phyloP scores from a whole-genome alignment of 2,329 filamentous ascomycete species.

The Dactylellina leptospora region DNA sequence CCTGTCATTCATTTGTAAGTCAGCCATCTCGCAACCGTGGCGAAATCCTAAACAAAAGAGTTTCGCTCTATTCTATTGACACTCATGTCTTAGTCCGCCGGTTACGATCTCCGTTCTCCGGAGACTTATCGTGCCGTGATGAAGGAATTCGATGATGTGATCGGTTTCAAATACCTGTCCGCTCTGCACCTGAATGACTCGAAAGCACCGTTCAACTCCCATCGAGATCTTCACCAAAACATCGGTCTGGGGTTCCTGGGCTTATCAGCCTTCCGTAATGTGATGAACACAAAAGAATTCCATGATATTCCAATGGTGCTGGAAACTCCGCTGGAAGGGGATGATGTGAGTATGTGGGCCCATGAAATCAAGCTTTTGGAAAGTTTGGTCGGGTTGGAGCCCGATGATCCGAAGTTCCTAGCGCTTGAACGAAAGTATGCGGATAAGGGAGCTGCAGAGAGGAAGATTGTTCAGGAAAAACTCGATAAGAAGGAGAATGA shows the following conservation, averaged over 20 bases:
- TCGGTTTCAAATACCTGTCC: constrained; percentile 80
- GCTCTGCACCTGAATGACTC: constrained; percentile 95
- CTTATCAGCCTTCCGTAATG: constrained; percentile 84
- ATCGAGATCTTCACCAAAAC: constrained; percentile 91
- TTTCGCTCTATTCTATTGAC: neutral
- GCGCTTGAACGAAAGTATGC: constrained; percentile 72
- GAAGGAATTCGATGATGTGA: constrained; percentile 75
- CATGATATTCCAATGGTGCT: constrained; percentile 86
- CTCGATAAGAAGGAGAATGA: constrained; percentile 70
- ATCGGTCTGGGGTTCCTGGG: constrained; percentile 96
- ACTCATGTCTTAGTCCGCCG: constrained; percentile 66
- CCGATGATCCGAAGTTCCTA: constrained; percentile 71
- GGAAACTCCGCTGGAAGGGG: constrained; percentile 89
- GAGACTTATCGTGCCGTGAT: constrained; percentile 78
- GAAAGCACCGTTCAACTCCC: constrained; percentile 83
- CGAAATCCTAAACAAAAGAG: neutral
- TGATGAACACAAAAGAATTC: constrained; percentile 83
- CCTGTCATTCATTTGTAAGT: constrained; percentile 84
- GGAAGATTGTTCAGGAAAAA: constrained; percentile 78
- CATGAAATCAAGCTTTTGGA: constrained; percentile 95
- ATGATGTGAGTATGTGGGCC: constrained; percentile 79
- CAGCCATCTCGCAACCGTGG: neutral
- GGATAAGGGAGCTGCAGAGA: constrained; percentile 73
- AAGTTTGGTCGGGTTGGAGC: constrained; percentile 82
- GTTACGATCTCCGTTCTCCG: constrained; percentile 84